Base-by-base conservation (phyloP, 2,329 filamentous ascomycete genomes). In the Albophoma yamanashiensis region DNA sequence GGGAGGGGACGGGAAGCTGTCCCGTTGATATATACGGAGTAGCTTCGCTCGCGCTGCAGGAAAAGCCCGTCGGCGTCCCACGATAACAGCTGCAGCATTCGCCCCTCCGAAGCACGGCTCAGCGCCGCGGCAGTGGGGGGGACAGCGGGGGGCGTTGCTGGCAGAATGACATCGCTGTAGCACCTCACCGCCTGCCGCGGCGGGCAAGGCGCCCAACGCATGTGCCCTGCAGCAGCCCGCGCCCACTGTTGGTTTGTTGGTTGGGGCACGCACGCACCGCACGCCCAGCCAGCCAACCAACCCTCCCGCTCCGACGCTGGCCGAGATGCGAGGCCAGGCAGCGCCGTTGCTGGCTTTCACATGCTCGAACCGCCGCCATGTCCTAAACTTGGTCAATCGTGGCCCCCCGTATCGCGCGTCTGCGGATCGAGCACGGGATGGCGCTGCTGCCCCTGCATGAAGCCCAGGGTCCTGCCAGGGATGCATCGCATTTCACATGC, bases 131-230 rank as follows among this genome's bases (percentile, higher is more conserved):
- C 47, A 50, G 47, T 14, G 25, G 47, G 47, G 50, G n/a, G n/a
- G n/a, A n/a, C n/a, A n/a, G n/a, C n/a, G n/a, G n/a, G n/a, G 27
- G 27, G 27, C 27, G 50, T 36, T 31, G 31, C 20, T 38, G 58
- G 58, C 59, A 58, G 40, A 53, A 40, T 47, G 40, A 50, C 60
- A 63, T 57, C 42, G 34, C 38, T 36, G 38, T 20, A 42, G 12
- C 9, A 34, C 17, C 60, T 66, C 61, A 67, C 66, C 66, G 66
- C 66, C 57, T 67, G 52, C 65, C 61, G 3, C 43, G 34, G 57
- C 36, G 15, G 61, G 64, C 40, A 55, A 17, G 57, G 58, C 43
- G 57, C 65, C 60, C 63, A 65, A 66, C 64, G 59, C 56, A 61
- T 61, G 59, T 31, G 27, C 27, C 27, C 27, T 31, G 27, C 27